Base-by-base conservation (phyloP, 768 basidiomycete genomes). In the Lanmaoa rubissima region DNA sequence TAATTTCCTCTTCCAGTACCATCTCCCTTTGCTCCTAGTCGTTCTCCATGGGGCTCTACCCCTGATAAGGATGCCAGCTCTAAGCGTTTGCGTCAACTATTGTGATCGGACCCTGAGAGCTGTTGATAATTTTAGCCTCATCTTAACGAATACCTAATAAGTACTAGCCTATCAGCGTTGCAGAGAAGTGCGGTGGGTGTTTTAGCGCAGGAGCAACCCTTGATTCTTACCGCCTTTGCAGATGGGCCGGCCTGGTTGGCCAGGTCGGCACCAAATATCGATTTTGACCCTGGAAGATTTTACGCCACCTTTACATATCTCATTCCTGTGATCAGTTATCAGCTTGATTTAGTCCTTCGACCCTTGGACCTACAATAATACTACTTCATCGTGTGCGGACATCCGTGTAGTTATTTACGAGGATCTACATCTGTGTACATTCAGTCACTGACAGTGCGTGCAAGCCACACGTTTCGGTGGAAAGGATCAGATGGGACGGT, bases 351-450 rank as follows among this genome's bases (percentile, higher is more conserved):
- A 38, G 39, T 31, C 32, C 19, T 11, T 47, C 34, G 46, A 54
- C 42, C 43, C 63, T 40, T 64, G 60, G 59, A 65, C 64, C 65
- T 54, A 68, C 65, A 43, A 16, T 13, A 49, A 19, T 3, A 51
- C 61, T 17, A 19, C 10, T 13, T 12, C 19, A 7, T 40, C 42
- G 24, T 43, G 48, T 42, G n/a, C 34, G 26, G n/a, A 34, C 16
- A 35, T 41, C 53, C 21, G 31, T 36, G n/a, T 39, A 21, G 43
- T 53, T 28, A 11, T 57, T 57, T 59, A 51, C 53, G 57, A 55
- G 17, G 31, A 42, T 26, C 41, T 31, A 31, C 28, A 31, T 31
- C 7, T 21, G n/a, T 19, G 13, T 39, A 42, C 35, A 10, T 53
- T 47, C 48, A 51, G n/a, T 49, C 45, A 3, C 19, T 39, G 48